These are phyloP conservation scores for Annona squamosa DNA, from an alignment of 164 flowering plant species.

Conservation along the genomic window DNA sequence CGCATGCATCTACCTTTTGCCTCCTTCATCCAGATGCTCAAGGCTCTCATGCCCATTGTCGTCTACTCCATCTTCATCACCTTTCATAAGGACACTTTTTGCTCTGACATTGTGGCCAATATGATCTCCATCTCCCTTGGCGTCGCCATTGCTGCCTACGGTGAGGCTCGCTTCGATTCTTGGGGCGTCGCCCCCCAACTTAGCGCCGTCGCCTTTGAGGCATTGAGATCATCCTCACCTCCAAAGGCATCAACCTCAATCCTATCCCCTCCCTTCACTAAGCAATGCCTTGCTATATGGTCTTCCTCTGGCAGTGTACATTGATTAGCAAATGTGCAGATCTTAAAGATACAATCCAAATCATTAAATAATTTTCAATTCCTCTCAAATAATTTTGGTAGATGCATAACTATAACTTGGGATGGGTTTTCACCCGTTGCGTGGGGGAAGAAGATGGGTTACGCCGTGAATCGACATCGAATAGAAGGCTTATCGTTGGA, in stretches of 20 bases:
- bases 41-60: constrained; percentile 49
- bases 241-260: constrained; percentile 33
- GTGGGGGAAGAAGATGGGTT: too few relatives aligned
- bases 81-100: constrained; percentile 26
- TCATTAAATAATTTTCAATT: too few relatives aligned
- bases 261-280: constrained; percentile 40
- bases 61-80: constrained; percentile 35
- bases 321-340: too few relatives aligned
- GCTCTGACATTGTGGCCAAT: constrained; percentile 24
- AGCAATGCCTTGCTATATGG: constrained; percentile 38
- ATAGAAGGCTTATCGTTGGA: too few relatives aligned
- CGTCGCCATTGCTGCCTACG: constrained; percentile 46
- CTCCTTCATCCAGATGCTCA: constrained; percentile 47
- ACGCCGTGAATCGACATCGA: too few relatives aligned
- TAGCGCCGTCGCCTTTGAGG: constrained; percentile 38
- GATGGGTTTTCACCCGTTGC: too few relatives aligned
- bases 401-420: too few relatives aligned
- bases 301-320: constrained; percentile 16
- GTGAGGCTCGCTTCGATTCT: constrained; percentile 35
- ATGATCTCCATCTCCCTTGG: constrained; percentile 43
- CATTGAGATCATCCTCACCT: constrained; percentile 40
- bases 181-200: constrained; percentile 37
- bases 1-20: constrained; percentile 42
- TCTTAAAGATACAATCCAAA: too few relatives aligned
- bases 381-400: too few relatives aligned